These are phyloP conservation scores for Quillaja saponaria DNA, from an alignment of 306 rosid genomes.

Conservation along the genomic window DNA sequence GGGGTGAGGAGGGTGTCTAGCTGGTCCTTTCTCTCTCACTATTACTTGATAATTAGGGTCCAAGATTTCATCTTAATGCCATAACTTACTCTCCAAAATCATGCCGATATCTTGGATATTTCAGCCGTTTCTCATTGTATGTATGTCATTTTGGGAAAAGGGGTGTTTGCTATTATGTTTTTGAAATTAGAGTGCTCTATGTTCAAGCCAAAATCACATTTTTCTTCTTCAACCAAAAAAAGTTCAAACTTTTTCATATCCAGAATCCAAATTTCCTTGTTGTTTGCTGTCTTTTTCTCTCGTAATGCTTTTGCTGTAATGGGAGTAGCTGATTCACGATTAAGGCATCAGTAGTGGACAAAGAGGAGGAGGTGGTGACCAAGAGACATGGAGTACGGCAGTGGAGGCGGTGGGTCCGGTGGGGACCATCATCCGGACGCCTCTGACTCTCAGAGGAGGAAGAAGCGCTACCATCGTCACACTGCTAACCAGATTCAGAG, in stretches of 20 bases:
- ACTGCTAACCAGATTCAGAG: slow-evolving; percentile 91
- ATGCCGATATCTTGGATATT: slow-evolving; percentile 42
- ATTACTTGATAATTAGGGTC: neutral
- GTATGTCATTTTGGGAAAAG: neutral
- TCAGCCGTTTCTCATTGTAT: slow-evolving; percentile 48
- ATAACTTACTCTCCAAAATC: slow-evolving; percentile 59
- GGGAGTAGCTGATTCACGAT: slow-evolving; percentile 25
- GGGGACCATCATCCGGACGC: slow-evolving; percentile 55
- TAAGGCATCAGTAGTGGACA: neutral
- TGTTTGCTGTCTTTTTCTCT: slow-evolving; percentile 23
- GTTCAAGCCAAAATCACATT: slow-evolving; percentile 16
- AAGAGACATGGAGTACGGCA: slow-evolving; percentile 65
- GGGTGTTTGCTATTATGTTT: slow-evolving; percentile 9
- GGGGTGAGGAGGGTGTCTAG: slow-evolving; percentile 27
- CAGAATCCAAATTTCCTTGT: slow-evolving; percentile 31
- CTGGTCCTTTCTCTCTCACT: slow-evolving; percentile 5
- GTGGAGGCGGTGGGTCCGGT: slow-evolving; percentile 66
- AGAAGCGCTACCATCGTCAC: slow-evolving; percentile 95
- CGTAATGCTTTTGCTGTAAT: slow-evolving; percentile 25
- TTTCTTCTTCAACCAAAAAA: slow-evolving; percentile 6
- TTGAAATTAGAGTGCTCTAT: slow-evolving; percentile 4
- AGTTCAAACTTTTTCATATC: slow-evolving; percentile 2
- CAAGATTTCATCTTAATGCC: slow-evolving; percentile 51
- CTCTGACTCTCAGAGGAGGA: slow-evolving; percentile 64
- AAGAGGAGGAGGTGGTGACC: neutral